Conservation (phyloP, 208 protist genomes). For the Crithidia acanthocephali region DNA sequence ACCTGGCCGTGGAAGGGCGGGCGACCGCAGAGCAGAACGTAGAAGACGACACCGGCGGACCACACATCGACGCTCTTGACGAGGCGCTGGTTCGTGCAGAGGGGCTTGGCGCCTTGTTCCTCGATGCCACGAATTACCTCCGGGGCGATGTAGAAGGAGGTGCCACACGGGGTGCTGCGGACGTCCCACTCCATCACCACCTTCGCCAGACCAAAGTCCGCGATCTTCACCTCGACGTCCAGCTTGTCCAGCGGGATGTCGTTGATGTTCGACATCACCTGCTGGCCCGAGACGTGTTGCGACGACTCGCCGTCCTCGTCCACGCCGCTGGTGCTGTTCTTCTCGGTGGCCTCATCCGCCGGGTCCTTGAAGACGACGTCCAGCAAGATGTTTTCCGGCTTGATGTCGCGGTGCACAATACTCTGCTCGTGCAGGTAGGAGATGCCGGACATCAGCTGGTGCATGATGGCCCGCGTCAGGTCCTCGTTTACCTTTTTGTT, state of each 20-base stretch:
- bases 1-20: constrained; percentile 90
- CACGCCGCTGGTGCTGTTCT: neutral
- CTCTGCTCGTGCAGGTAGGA: constrained; percentile 82
- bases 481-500: constrained; percentile 73
- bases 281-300: constrained; percentile 1
- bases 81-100: constrained; percentile 75
- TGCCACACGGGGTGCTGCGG: constrained; percentile 83
- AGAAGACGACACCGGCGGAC: constrained; percentile 87
- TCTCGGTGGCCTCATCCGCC: constrained; percentile 14
- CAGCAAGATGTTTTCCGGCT: constrained; percentile 91
- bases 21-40: constrained; percentile 80
- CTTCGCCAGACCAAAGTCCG: constrained; percentile 92
- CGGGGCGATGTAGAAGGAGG: constrained; percentile 91
- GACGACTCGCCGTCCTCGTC: constrained; percentile 18
- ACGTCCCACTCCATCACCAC: constrained; percentile 86
- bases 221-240: constrained; percentile 77
- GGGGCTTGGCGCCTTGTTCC: constrained; percentile 77
- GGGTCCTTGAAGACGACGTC: constrained; percentile 39
- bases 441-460: constrained; percentile 67
- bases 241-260: constrained; percentile 43
- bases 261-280: constrained; percentile 36
- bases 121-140: constrained; percentile 90
- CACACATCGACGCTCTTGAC: constrained; percentile 92
- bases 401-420: constrained; percentile 90
- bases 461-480: constrained; percentile 72